These are phyloP conservation scores for Fusarium ambrosium DNA, from an alignment of 2,329 filamentous ascomycete genomes.

Conservation along the genomic window DNA sequence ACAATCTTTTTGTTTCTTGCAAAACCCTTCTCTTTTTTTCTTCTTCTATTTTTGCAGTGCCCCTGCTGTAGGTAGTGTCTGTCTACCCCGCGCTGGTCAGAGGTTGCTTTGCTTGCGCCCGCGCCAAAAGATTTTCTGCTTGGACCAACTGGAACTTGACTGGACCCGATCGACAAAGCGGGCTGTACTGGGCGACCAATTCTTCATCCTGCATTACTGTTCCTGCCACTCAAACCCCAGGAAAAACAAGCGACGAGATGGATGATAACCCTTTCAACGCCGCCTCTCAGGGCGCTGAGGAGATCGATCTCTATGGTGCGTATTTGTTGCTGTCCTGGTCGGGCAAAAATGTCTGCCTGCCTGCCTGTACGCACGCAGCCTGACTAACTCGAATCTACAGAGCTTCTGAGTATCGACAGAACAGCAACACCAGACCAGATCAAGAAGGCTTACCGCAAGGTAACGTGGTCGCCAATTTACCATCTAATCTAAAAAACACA, in stretches of 20 bases:
- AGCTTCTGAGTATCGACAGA: constrained; percentile 82
- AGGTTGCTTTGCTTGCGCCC: constrained; percentile 3
- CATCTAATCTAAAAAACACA: constrained; percentile 2
- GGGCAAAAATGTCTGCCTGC: constrained; percentile 4
- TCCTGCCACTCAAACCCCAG: constrained; percentile 17
- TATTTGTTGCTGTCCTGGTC: constrained; percentile 10
- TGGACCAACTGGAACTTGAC: constrained; percentile 30
- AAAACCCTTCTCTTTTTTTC: not conserved
- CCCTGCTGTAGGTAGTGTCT: not conserved
- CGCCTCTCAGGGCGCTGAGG: constrained; percentile 51
- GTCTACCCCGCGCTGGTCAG: constrained; percentile 42
- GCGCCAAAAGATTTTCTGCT: constrained; percentile 46
- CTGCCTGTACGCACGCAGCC: not conserved
- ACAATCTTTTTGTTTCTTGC: not conserved
- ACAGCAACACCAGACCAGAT: constrained; percentile 83
- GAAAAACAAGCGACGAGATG: constrained; percentile 38
- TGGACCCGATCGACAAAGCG: constrained; percentile 33
- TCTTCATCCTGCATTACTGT: constrained; percentile 49
- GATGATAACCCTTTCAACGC: constrained; percentile 44
- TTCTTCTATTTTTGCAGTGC: not conserved
- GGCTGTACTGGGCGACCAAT: constrained; percentile 29
- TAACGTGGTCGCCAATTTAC: constrained; percentile 56
- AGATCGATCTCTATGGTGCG: constrained; percentile 74
- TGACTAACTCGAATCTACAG: constrained; percentile 60
- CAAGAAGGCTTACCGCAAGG: constrained; percentile 97